These are phyloP conservation scores for Metschnikowia henanensis DNA, from an alignment of 805 yeast species.

Conservation along the genomic window DNA sequence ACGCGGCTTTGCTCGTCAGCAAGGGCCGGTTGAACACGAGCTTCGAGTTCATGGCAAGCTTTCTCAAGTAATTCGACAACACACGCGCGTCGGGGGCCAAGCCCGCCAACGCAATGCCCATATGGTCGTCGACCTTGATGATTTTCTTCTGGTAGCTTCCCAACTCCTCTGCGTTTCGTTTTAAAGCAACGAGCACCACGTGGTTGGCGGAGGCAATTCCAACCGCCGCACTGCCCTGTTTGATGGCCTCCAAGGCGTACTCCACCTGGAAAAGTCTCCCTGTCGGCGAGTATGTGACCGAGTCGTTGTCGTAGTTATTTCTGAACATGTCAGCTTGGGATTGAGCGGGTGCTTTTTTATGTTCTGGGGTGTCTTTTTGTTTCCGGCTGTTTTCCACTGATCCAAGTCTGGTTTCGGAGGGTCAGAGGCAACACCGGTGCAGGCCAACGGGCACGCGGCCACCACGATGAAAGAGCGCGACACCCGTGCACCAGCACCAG, in stretches of 20 bases:
- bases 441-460: constrained; percentile 1
- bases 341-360: too few species aligned
- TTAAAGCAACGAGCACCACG: constrained; percentile 91
- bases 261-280: constrained; percentile 89
- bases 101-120: constrained; percentile 96
- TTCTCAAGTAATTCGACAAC: constrained; percentile 82
- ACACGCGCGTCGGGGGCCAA: constrained; percentile 98
- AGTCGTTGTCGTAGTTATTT: constrained; percentile 97
- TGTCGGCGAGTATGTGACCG: constrained; percentile 96
- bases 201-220: constrained; percentile 85
- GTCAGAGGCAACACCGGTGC: too few species aligned
- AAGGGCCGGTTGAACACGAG: constrained; percentile 86
- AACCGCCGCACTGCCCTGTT: constrained; percentile 97
- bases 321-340: constrained; percentile 62
- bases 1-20: constrained; percentile 79
- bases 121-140: constrained; percentile 86
- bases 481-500: constrained; percentile 13
- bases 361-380: too few species aligned
- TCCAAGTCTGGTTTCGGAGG: too few species aligned
- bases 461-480: neutral
- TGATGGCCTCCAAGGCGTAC: constrained; percentile 86
- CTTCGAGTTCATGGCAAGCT: constrained; percentile 85
- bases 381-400: too few species aligned
- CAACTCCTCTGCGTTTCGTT: constrained; percentile 94
- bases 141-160: constrained; percentile 96